A percentile compares a stretch with the other conserved stretches of the same genome.
Conservation (phyloP, 2,329 filamentous ascomycete species). For the Phyllosticta citrichinensis region DNA sequence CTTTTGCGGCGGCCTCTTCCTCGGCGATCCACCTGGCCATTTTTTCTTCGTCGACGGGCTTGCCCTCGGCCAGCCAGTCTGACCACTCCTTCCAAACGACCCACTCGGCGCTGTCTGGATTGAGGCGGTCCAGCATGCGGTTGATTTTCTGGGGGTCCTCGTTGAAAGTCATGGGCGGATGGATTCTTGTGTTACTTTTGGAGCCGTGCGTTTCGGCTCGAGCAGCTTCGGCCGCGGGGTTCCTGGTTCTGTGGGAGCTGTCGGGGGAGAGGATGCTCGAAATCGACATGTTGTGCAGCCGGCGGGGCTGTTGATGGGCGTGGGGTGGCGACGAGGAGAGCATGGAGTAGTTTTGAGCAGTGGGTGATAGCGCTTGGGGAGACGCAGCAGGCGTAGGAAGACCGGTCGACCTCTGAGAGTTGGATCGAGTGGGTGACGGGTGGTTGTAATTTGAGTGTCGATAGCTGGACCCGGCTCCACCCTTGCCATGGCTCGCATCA, state of each 20-base stretch:
- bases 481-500: not conserved
- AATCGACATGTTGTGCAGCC: slow-evolving; percentile 10
- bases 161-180: slow-evolving; percentile 3
- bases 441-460: slow-evolving; percentile 1
- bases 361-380: not conserved
- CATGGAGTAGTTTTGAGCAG: not conserved
- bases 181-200: not conserved
- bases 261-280: slow-evolving; percentile 7
- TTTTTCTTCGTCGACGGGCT: not conserved
- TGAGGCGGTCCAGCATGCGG: slow-evolving; percentile 4
- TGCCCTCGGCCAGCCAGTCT: slow-evolving; percentile 4
- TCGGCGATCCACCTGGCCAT: not conserved
- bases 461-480: not conserved
- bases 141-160: slow-evolving; percentile 7
- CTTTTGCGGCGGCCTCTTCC: not conserved
- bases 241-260: not conserved
- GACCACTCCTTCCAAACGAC: slow-evolving; percentile 10
- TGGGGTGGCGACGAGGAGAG: not conserved
- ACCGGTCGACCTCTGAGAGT: not conserved
- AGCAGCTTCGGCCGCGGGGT: not conserved
- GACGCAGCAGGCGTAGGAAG: slow-evolving; percentile 8
- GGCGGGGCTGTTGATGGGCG: not conserved
- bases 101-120: slow-evolving; percentile 6
- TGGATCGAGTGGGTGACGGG: not conserved
- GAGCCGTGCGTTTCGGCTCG: not conserved